Evolutionary conservation across 352 stramenopile species (phyloP).

Genomic region (Pythium volutum): DNA sequence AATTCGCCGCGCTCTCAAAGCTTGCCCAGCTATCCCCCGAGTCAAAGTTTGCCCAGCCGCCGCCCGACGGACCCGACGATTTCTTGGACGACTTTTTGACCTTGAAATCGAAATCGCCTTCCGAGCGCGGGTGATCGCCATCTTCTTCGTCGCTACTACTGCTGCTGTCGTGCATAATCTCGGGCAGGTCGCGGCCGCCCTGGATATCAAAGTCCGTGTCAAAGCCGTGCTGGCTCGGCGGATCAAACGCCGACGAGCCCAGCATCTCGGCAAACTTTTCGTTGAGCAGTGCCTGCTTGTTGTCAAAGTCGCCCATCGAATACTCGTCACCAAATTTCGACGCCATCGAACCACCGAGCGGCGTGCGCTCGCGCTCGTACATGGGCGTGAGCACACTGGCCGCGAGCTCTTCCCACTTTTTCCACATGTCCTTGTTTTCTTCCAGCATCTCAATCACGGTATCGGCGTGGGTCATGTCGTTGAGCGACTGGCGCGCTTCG

Average conservation of each 20-base stretch:
- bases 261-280: constrained; percentile 85
- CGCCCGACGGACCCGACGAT: constrained; percentile 11
- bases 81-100: constrained; percentile 18
- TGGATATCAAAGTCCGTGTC: constrained; percentile 78
- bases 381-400: constrained; percentile 62
- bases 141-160: constrained; percentile 84
- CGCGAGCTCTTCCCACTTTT: constrained; percentile 78
- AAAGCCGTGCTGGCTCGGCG: constrained; percentile 44
- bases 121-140: constrained; percentile 39
- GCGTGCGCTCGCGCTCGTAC: constrained; percentile 76
- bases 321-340: constrained; percentile 65
- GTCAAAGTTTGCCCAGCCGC: constrained; percentile 68
- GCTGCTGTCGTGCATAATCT: constrained; percentile 88
- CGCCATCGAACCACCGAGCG: constrained; percentile 65
- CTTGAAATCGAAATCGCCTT: constrained; percentile 35
- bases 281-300: constrained; percentile 72
- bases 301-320: constrained; percentile 65
- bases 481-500: constrained; percentile 59
- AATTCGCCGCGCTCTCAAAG: constrained; percentile 48
- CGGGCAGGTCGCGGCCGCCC: constrained; percentile 56
- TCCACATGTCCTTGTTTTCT: constrained; percentile 68
- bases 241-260: constrained; percentile 60
- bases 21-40: constrained; percentile 56
- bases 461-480: constrained; percentile 85
- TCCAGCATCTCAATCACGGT: constrained; percentile 79